phyloP scores from a whole-genome alignment of 768 basidiomycete species.

The Fomitopsis pulvina region DNA sequence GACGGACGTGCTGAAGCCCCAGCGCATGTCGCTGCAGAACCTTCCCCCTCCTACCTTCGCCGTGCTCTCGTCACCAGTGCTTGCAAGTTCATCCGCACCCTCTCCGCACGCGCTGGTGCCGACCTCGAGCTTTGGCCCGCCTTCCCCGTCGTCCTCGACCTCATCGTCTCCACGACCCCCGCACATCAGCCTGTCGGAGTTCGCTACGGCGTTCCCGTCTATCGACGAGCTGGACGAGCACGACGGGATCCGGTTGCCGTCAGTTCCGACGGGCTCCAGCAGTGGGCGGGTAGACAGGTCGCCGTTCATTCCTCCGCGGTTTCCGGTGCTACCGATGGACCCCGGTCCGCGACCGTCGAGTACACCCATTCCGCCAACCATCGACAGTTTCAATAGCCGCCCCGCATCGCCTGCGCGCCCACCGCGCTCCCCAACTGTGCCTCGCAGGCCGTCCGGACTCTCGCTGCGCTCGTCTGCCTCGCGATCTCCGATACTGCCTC shows the following conservation, averaged over 20 bases:
- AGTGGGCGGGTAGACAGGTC: conserved; percentile 10
- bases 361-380: conserved; percentile 56
- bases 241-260: conserved; percentile 40
- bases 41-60: conserved; percentile 17
- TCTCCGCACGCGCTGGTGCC: conserved; percentile 56
- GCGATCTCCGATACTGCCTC: conserved; percentile 25
- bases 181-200: conserved; percentile 43
- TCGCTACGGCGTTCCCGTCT: conserved; percentile 64
- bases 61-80: conserved; percentile 19
- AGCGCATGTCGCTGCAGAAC: conserved; percentile 34
- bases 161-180: conserved; percentile 52
- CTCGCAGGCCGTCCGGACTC: conserved; percentile 36
- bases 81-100: conserved; percentile 21
- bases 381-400: conserved; percentile 52
- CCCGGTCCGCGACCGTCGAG: conserved; percentile 57
- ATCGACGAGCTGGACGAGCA: conserved; percentile 70
- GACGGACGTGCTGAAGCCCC: conserved; percentile 17
- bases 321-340: conserved; percentile 39
- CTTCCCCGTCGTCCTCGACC: conserved; percentile 66
- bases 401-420: conserved; percentile 42
- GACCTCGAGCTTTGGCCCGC: conserved; percentile 65
- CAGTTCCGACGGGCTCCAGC: conserved; percentile 35
- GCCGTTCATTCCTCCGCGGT: conserved; percentile 20
- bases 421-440: conserved; percentile 34
- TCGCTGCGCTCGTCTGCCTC: conserved; percentile 30